These are phyloP conservation scores for Russula sp. DNA, from an alignment of 768 basidiomycete genomes.

Conservation along the genomic window DNA sequence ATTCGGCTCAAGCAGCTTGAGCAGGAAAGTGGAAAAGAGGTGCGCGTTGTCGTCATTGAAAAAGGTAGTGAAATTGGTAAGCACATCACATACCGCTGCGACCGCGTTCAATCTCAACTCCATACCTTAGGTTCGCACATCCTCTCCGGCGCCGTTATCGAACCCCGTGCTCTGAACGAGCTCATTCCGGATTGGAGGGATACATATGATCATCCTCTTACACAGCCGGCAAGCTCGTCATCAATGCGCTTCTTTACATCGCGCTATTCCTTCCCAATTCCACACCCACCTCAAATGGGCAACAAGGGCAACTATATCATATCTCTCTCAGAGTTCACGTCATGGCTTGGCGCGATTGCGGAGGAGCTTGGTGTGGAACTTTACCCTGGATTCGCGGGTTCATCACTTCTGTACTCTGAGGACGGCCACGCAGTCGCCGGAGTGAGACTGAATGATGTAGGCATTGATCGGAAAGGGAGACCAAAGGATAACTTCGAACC, in stretches of 20 bases:
- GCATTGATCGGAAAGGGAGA: slow-evolving; percentile 67
- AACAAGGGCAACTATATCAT: slow-evolving; percentile 92
- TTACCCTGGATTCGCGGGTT: slow-evolving; percentile 96
- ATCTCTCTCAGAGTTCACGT: slow-evolving; percentile 81
- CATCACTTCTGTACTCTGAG: slow-evolving; percentile 65
- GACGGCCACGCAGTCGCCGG: slow-evolving; percentile 62
- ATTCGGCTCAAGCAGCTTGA: slow-evolving; percentile 94
- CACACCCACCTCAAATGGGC: slow-evolving; percentile 95
- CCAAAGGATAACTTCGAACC: slow-evolving; percentile 90
- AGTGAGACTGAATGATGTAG: slow-evolving; percentile 90
- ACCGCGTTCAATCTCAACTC: not conserved
- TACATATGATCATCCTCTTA: slow-evolving; percentile 66
- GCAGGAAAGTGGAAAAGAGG: slow-evolving; percentile 65
- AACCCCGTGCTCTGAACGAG: slow-evolving; percentile 86
- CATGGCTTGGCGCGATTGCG: slow-evolving; percentile 84
- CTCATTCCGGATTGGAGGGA: slow-evolving; percentile 81
- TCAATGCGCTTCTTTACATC: slow-evolving; percentile 82
- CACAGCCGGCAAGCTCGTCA: slow-evolving; percentile 69
- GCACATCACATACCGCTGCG: slow-evolving; percentile 32
- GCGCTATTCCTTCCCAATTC: slow-evolving; percentile 67
- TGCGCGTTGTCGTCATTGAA: slow-evolving; percentile 91
- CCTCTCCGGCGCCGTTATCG: slow-evolving; percentile 92
- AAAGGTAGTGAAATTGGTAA: slow-evolving; percentile 90
- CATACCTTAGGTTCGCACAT: slow-evolving; percentile 73
- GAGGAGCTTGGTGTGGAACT: slow-evolving; percentile 89